Percentiles rank a stretch among this genome's conserved stretches.
These are phyloP conservation scores for Cryphonectria naterciae DNA, from an alignment of 2,329 filamentous ascomycete genomes.

Conservation along the genomic window DNA sequence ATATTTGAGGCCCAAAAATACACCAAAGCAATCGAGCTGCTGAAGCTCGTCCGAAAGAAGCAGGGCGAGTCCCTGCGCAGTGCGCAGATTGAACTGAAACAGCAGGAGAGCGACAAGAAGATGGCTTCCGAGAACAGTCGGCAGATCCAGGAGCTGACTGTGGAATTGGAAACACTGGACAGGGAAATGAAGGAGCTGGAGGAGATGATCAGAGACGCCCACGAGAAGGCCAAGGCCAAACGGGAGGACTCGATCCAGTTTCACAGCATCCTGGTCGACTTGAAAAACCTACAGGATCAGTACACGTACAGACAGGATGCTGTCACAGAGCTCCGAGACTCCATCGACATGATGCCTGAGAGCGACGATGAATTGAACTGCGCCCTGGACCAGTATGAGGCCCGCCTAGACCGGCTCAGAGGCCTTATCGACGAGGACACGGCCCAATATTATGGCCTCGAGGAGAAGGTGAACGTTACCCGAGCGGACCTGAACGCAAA, in stretches of 20 bases:
- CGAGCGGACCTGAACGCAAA: constrained; percentile 56
- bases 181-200: constrained; percentile 63
- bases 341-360: constrained; percentile 77
- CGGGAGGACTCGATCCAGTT: constrained; percentile 76
- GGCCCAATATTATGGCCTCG: constrained; percentile 68
- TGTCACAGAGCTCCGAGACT: constrained; percentile 69
- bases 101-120: constrained; percentile 83
- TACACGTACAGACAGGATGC: constrained; percentile 71
- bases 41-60: constrained; percentile 83
- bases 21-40: constrained; percentile 94
- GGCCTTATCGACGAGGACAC: constrained; percentile 67
- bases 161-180: constrained; percentile 52
- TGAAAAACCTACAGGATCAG: constrained; percentile 78
- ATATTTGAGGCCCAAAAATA: constrained; percentile 98
- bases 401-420: constrained; percentile 68
- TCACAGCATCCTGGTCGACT: constrained; percentile 72
- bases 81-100: constrained; percentile 73
- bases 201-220: constrained; percentile 51
- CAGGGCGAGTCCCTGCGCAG: constrained; percentile 76
- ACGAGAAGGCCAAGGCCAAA: constrained; percentile 62
- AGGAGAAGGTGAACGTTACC: constrained; percentile 49
- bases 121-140: constrained; percentile 71
- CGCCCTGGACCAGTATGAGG: constrained; percentile 77
- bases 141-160: constrained; percentile 61
- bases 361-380: constrained; percentile 75